Conservation (phyloP, 176 grass and related monocot species). For the Triticum timopheevii region DNA sequence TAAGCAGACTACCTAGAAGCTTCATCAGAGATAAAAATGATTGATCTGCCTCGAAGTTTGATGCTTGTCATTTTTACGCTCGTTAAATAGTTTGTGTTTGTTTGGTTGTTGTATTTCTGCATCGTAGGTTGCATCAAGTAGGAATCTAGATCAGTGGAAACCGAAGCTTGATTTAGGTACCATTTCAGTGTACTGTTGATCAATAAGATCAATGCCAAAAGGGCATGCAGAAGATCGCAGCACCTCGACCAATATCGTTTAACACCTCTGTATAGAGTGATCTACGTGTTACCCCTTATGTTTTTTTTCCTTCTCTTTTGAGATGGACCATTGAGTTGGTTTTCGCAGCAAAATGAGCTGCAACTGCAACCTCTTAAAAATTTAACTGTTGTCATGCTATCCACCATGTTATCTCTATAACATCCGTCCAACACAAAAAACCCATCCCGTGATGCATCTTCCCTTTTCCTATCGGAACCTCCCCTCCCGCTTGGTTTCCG, state of each 20-base stretch:
- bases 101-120: background rate
- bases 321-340: background rate
- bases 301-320: background rate
- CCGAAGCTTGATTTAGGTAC: background rate
- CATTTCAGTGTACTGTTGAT: constrained; percentile 12
- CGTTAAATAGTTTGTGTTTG: background rate
- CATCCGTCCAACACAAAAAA: too few relatives aligned
- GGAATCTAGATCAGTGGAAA: constrained; percentile 11
- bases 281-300: background rate
- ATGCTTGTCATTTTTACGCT: background rate
- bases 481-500: too few relatives aligned
- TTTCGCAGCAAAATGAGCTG: background rate
- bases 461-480: too few relatives aligned
- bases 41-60: constrained; percentile 28
- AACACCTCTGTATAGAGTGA: background rate
- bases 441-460: too few relatives aligned
- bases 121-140: background rate
- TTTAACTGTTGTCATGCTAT: too few relatives aligned
- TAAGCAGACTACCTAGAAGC: constrained; percentile 64
- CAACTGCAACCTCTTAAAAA: background rate
- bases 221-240: background rate
- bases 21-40: constrained; percentile 70
- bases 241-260: background rate
- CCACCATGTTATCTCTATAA: too few relatives aligned
- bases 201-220: background rate